These are phyloP conservation scores for Penicillium pulvis DNA, from an alignment of 495 filamentous ascomycete species.

Conservation along the genomic window DNA sequence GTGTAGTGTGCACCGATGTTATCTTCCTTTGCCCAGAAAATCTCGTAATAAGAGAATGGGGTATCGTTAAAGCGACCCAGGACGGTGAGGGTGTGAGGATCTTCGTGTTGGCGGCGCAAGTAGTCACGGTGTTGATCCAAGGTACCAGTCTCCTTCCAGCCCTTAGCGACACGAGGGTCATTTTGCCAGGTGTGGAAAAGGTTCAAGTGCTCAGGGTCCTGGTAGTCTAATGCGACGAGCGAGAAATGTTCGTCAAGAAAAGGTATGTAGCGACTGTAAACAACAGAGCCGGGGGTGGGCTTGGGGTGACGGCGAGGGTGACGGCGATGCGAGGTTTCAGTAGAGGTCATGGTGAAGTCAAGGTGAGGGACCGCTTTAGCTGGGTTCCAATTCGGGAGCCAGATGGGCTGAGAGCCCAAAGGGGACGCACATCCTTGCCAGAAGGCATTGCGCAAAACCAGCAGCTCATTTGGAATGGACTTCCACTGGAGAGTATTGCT, in stretches of 20 bases:
- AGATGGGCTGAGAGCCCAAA: constrained; percentile 55
- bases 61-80: constrained; percentile 60
- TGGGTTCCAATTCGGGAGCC: constrained; percentile 34
- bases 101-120: constrained; percentile 53
- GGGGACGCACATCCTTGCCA: constrained; percentile 64
- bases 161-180: constrained; percentile 65
- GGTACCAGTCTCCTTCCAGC: constrained; percentile 67
- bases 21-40: constrained; percentile 68
- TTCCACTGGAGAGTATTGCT: constrained; percentile 14
- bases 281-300: constrained; percentile 55
- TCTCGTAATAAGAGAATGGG: constrained; percentile 64
- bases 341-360: constrained; percentile 39
- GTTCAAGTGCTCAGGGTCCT: constrained; percentile 51
- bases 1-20: constrained; percentile 61
- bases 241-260: constrained; percentile 64
- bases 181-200: constrained; percentile 69
- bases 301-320: constrained; percentile 60
- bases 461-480: constrained; percentile 15
- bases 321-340: constrained; percentile 34
- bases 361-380: constrained; percentile 22
- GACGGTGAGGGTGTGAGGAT: constrained; percentile 59
- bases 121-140: constrained; percentile 63
- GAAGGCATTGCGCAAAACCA: constrained; percentile 41
- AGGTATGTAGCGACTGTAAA: constrained; percentile 67
- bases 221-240: constrained; percentile 59